Base-by-base conservation (phyloP, 2,329 filamentous ascomycete genomes). In the Helotiales sp. region DNA sequence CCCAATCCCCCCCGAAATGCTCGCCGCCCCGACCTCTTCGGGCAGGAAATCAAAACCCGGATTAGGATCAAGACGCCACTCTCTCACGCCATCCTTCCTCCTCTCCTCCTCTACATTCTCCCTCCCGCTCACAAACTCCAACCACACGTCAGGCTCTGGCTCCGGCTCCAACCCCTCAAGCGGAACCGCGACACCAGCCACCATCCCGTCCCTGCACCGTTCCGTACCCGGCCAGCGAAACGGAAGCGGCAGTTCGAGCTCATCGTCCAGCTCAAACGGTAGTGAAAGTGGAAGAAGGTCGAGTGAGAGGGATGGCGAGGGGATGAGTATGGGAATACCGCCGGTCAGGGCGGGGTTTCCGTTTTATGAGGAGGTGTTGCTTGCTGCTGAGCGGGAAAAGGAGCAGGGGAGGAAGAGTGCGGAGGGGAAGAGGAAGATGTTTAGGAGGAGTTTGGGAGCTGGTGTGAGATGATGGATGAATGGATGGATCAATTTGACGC, bases 381-480 rank as follows among this genome's bases (percentile, higher is more conserved):
- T 52, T 17, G 50, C 32, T 30, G 57, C 50, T 34, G 45, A 58
- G 52, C 13, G 40, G 50, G 37, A 40, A 10, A n/a, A 50, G 30
- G 28, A 32, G 34, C 5, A 43, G 7, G 58, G 28, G 60, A 54
- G 7, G 50, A 47, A 54, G 37, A 17, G 22, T 24, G 20, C 28
- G 26, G 59, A 61, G 32, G 37, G 22, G 65, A 63, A 47, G 64
- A 67, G 50, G 60, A 61, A 49, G 55, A 17, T 37, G 49, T 61
- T 28, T 6, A 57, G 57, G 15, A 8, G 55, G 43, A 57, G 55
- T 62, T 34, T 64, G 28, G 50, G 49, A 15, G n/a, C n/a, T n/a
- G 55, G 32, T n/a, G 17, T 45, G 17, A 30, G 55, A 49, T 49
- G 20, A 60, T n/a, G 49, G 49, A 8, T 15, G 22, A 30, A 20